Evolutionary conservation across 1,139 yeast species (phyloP).

Genomic region (Yarrowia galli): DNA sequence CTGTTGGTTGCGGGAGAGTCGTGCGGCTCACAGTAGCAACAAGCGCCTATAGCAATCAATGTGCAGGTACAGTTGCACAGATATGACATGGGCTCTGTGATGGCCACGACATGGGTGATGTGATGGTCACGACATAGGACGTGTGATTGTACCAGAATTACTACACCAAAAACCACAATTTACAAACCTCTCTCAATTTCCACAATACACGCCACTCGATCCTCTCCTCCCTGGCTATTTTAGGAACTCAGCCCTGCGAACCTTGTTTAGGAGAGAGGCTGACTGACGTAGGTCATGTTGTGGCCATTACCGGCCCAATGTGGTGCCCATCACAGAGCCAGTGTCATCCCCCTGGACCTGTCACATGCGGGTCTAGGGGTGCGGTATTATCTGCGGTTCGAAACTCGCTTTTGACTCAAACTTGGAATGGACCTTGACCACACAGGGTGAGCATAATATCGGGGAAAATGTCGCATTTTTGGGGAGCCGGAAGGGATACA

Average conservation of each 20-base stretch:
- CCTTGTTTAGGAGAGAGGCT: constrained; percentile 32
- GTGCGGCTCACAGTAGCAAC: constrained; percentile 15
- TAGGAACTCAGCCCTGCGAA: constrained; percentile 31
- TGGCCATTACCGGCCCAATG: neutral
- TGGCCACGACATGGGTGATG: neutral
- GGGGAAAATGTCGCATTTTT: neutral
- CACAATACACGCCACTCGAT: neutral
- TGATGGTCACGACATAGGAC: neutral
- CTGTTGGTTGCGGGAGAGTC: neutral
- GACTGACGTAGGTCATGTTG: constrained; percentile 6
- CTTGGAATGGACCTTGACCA: neutral
- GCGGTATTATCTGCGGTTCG: constrained; percentile 25
- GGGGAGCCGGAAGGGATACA: neutral
- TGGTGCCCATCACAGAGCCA: neutral
- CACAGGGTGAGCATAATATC: neutral
- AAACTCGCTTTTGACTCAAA: constrained; percentile 23
- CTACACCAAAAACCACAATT: too few species aligned
- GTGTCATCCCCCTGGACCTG: neutral
- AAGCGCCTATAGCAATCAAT: constrained; percentile 9
- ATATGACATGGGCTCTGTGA: neutral
- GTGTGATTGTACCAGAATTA: too few species aligned
- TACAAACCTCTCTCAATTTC: too few species aligned
- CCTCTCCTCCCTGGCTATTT: neutral
- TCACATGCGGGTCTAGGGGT: constrained; percentile 2
- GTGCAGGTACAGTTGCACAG: constrained; percentile 6